Percentiles rank a stretch among this genome's conserved stretches.
Conservation (phyloP, 495 filamentous ascomycete genomes). For the Penicillium cosmopolitanum region DNA sequence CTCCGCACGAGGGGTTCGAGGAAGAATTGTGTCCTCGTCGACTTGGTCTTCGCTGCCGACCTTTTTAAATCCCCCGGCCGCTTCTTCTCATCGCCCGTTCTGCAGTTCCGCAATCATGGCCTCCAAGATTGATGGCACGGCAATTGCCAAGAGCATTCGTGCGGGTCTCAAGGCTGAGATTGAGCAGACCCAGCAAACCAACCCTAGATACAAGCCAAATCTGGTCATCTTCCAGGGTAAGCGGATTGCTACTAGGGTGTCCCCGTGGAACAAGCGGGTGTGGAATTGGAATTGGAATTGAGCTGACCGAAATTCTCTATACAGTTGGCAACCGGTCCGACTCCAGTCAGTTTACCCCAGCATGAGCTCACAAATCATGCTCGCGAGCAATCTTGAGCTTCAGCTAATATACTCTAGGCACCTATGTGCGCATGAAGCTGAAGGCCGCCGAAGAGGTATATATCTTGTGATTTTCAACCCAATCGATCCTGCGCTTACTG, state of each 20-base stretch:
- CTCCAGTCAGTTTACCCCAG: slow-evolving; percentile 68
- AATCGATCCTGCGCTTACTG: slow-evolving; percentile 8
- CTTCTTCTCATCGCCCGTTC: slow-evolving; percentile 41
- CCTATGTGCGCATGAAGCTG: slow-evolving; percentile 99
- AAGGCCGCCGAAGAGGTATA: slow-evolving; percentile 92
- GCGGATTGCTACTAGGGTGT: slow-evolving; percentile 26
- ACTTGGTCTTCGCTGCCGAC: slow-evolving; percentile 19
- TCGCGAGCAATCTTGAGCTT: slow-evolving; percentile 1
- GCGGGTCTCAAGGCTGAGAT: slow-evolving; percentile 79
- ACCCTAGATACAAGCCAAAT: slow-evolving; percentile 84
- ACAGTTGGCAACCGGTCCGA: slow-evolving; percentile 85
- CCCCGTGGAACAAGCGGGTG: neutral
- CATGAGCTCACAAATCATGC: neutral
- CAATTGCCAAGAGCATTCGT: slow-evolving; percentile 88
- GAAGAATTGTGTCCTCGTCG: slow-evolving; percentile 15
- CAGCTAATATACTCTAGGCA: slow-evolving; percentile 59
- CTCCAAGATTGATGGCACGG: slow-evolving; percentile 92
- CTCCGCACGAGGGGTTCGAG: slow-evolving; percentile 26
- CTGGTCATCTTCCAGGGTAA: slow-evolving; percentile 92
- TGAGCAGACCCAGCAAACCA: slow-evolving; percentile 73
- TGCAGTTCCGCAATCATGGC: slow-evolving; percentile 72
- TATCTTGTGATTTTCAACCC: slow-evolving; percentile 36
- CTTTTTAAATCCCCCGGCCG: slow-evolving; percentile 19
- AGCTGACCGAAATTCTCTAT: slow-evolving; percentile 21
- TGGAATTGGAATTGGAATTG: neutral